Base-by-base conservation (phyloP, 371 early-diverging fungal species). In the Mortierella polycephala region DNA sequence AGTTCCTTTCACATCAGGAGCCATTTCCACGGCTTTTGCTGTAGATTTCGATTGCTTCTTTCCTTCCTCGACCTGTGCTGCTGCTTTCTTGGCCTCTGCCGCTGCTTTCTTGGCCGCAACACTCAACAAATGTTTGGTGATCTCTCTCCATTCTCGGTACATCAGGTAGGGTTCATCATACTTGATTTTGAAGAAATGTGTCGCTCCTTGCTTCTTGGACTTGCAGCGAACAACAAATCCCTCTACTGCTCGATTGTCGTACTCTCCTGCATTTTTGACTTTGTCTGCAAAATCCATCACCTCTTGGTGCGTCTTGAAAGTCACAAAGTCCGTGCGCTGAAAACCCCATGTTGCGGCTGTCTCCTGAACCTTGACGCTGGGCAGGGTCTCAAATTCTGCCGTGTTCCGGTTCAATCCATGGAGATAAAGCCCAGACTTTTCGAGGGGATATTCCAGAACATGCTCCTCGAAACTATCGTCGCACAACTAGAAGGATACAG, bases 391-490 rank as follows among this genome's bases (percentile, higher is more conserved):
- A 30, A 98, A 88, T 18, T 83, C 84, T 1, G 84, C 68, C 0
- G 89, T 83, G 83, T 98, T 98, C 59, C 89, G 83, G 71, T 97
- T 98, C 62, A 97, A 83, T 5, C 98, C 98, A 74, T 98, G 98
- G 16, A 97, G 82, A 72, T 95, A 96, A 7, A 98, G 86, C 0
- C 98, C 98, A 39, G 94, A 83, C 52, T 81, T 74, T 16, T 93
- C 94, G 8, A 80, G 85, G 5, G 91, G 84, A 69, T 98, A 98
- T 57, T 92, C 92, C 52, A 98, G 71, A 21, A 98, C 86, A 75
- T 98, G 98, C 74, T 98, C 96, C 72, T 98, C 96, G 82, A 98
- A 98, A 5, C 86, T 88, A 73, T 98, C 98, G 79, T 98, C 98
- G 46, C 94, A 96, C 1, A 97, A 87, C 92, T 95, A 83, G 16